phyloP scores from a whole-genome alignment of 768 basidiomycete species.

The Artomyces pyxidatus region DNA sequence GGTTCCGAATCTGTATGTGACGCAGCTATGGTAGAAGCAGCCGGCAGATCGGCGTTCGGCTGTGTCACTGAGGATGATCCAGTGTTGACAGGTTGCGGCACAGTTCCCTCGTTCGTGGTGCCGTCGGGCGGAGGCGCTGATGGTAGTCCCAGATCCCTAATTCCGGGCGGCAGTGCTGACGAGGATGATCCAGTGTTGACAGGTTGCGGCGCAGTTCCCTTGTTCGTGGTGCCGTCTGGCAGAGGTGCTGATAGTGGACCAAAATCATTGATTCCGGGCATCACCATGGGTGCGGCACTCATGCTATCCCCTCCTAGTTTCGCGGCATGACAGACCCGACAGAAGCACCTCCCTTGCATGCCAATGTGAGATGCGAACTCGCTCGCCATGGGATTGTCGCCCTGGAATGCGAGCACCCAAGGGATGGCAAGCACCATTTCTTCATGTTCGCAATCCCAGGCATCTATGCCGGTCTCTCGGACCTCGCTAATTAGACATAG shows the following conservation, averaged over 20 bases:
- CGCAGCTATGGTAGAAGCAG: no score
- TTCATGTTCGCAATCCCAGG: conserved; percentile 25
- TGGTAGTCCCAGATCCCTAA: no score
- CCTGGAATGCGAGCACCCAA: conserved; percentile 18
- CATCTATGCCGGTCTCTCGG: conserved; percentile 28
- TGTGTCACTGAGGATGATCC: no score
- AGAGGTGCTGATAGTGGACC: no score
- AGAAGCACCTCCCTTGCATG: conserved; percentile 30
- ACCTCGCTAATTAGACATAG: conserved; percentile 12
- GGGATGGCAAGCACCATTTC: conserved; percentile 13
- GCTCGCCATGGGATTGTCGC: conserved; percentile 40
- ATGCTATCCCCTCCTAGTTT: no score
- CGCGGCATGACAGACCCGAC: conserved; percentile 30
- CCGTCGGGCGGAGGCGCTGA: not conserved
- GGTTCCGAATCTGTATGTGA: no score
- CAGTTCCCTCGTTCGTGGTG: not conserved
- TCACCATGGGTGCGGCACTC: no score
- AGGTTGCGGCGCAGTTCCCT: not conserved
- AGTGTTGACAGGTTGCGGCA: no score
- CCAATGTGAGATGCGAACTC: conserved; percentile 39
- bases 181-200: no score
- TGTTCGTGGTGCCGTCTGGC: not conserved
- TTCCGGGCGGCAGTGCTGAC: no score
- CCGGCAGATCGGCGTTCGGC: no score
- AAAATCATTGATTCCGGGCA: no score